Conservation (phyloP, 768 basidiomycete species). For the Podaxis rugospora region DNA sequence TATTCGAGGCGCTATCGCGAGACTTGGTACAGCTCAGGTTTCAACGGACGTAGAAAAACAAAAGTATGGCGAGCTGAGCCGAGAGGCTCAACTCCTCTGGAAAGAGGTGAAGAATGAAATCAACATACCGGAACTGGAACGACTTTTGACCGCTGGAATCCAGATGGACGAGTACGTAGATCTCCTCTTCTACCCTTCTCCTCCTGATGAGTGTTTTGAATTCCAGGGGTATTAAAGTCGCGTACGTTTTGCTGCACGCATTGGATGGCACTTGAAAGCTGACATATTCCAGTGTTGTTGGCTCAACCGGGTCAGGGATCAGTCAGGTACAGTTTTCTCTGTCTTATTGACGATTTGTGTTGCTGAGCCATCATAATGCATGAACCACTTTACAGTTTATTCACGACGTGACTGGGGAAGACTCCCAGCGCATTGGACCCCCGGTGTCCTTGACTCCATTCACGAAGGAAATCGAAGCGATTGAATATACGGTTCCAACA, state of each 20-base stretch:
- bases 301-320: background rate
- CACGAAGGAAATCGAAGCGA: background rate
- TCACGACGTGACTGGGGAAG: background rate
- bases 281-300: background rate
- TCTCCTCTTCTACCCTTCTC: background rate
- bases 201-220: background rate
- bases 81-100: background rate
- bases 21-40: background rate
- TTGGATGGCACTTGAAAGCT: background rate
- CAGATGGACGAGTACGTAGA: background rate
- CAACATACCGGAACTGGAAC: background rate
- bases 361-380: too few species aligned
- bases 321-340: background rate
- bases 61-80: background rate
- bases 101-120: conserved; percentile 2
- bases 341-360: too few species aligned
- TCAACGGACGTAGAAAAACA: background rate
- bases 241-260: background rate
- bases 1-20: background rate
- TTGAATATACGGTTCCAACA: background rate
- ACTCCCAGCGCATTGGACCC: background rate
- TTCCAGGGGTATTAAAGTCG: background rate
- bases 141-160: background rate
- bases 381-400: background rate
- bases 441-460: background rate